Evolutionary conservation across 2,329 filamentous ascomycete genomes (phyloP).

Genomic region (Mariannaea sp.): DNA sequence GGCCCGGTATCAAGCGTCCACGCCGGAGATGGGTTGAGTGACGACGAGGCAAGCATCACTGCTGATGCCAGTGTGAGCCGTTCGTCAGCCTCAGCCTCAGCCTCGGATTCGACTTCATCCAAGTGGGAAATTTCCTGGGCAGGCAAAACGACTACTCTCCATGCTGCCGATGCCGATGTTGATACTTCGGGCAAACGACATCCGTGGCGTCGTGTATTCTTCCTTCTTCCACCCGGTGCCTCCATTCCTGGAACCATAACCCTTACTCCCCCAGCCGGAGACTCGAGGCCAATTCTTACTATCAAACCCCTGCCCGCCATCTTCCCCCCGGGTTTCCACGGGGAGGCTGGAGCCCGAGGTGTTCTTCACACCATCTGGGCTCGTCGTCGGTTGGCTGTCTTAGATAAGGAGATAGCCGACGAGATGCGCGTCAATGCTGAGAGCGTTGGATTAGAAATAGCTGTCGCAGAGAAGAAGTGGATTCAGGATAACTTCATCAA

Average conservation of each 20-base stretch:
- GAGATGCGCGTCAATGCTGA: constrained; percentile 78
- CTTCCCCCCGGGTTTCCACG: constrained; percentile 76
- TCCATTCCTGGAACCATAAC: constrained; percentile 74
- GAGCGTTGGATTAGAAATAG: constrained; percentile 84
- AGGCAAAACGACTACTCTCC: constrained; percentile 74
- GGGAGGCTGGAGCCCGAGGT: constrained; percentile 74
- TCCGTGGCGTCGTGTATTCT: constrained; percentile 70
- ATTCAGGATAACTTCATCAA: constrained; percentile 74
- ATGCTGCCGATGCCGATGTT: constrained; percentile 53
- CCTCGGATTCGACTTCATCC: constrained; percentile 19
- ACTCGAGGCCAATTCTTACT: constrained; percentile 48
- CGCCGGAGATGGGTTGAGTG: constrained; percentile 1
- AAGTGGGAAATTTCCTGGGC: constrained; percentile 83
- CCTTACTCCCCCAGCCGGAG: constrained; percentile 53
- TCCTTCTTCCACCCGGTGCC: constrained; percentile 75
- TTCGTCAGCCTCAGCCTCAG: background rate
- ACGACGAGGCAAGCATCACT: constrained; percentile 1
- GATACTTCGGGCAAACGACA: constrained; percentile 22
- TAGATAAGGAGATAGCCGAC: constrained; percentile 75
- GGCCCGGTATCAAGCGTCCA: constrained; percentile 14
- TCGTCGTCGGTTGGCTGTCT: constrained; percentile 74
- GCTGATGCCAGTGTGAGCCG: constrained; percentile 2
- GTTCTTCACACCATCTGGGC: constrained; percentile 92
- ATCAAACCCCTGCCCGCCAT: constrained; percentile 87
- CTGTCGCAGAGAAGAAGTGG: constrained; percentile 81